Evolutionary conservation across 192 early-diverging fungal genomes (phyloP), one percentile per base, ranked within the genome.

Genomic region (Lobulomyces angularis): DNA sequence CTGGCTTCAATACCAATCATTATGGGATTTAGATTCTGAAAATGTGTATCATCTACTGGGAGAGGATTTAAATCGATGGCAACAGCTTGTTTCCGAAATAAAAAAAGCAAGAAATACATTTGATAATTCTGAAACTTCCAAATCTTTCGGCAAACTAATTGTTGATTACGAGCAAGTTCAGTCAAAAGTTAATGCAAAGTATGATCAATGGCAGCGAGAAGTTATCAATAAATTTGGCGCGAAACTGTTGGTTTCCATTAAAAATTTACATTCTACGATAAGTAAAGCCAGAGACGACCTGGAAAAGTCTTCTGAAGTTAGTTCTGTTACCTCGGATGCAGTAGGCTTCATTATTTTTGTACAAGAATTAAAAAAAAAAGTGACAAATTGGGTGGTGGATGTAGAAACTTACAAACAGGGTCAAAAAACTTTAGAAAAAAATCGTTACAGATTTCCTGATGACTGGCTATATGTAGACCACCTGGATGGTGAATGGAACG

Each of bases 91-190:
- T 28, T 54, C 84, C 0, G 91, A 97, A 61, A 88, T 97, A 61
- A 88, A 91, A 59, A 84, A 86, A 27, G 84, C 88, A 0, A 82
- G 96, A 24, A 56, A 71, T 1, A 97, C 92, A 0, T 99, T 99
- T 64, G 94, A 99, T 69, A 97, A 88, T 45, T 83, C 89, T 0
- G 87, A 90, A 52, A 91, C 83, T 0, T 70, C 74, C 28, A 82
- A 88, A 54, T 71, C 79, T 0, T 90, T 99, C 56, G 90, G 89
- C 8, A 68, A 80, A 8, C 56, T 77, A n/a, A 71, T 90, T 0
- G 68, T 99, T 24, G 85, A 99, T 53, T 99, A 96, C 60, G 90
- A 84, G 50, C 88, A 91, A 58, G 92, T 97, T n/a, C 96, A 97
- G 59, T 73, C 78, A 37, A 99, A 97, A 55, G 91, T 99, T 37